Evolutionary conservation across 495 filamentous ascomycete genomes (phyloP), one percentile per base, ranked within the genome.

Genomic region (Hypoxylon rickii): DNA sequence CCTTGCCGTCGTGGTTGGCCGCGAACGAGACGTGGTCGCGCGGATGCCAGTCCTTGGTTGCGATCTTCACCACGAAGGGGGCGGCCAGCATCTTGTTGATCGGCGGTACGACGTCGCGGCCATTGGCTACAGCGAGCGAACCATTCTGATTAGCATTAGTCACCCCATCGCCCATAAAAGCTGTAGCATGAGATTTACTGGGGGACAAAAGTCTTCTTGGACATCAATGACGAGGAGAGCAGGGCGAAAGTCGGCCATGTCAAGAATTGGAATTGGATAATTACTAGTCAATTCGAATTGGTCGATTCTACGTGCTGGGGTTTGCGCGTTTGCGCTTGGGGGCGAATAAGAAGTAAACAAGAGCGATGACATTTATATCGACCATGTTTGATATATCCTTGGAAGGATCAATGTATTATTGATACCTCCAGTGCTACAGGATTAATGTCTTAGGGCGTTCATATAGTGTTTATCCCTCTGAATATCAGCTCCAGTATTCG

Each of bases 191-290:
- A 24, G 37, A 75, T 83, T 68, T 70, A 94, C 89, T 18, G 93
- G 93, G 53, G 89, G 90, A 72, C 90, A 96, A 73, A 98, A 98
- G 76, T 97, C 94, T 70, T 96, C 89, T 74, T 98, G 94, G 73
- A 96, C 78, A 69, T 97, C 92, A 16, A 97, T 86, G 6, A 96
- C 79, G 29, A 97, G 66, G 38, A 79, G 60, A 13, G 76, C 75
- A 8, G 76, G 73, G 42, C 56, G 62, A 36, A 77, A 76, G 12
- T 43, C 40, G 12, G 44, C 26, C 66, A 66, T 69, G 7, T 31
- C 3, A 17, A 17, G n/a, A 29, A 29, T 29, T 29, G 24, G 24
- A 4, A 10, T 29, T 4, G 4, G 24, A 29, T 29, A 29, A 29
- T 4, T 29, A 29, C n/a, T n/a, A n/a, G n/a, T n/a, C n/a, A n/a